Evolutionary conservation across 2,329 filamentous ascomycete species (phyloP).

Genomic region (Epichloe glyceriae): DNA sequence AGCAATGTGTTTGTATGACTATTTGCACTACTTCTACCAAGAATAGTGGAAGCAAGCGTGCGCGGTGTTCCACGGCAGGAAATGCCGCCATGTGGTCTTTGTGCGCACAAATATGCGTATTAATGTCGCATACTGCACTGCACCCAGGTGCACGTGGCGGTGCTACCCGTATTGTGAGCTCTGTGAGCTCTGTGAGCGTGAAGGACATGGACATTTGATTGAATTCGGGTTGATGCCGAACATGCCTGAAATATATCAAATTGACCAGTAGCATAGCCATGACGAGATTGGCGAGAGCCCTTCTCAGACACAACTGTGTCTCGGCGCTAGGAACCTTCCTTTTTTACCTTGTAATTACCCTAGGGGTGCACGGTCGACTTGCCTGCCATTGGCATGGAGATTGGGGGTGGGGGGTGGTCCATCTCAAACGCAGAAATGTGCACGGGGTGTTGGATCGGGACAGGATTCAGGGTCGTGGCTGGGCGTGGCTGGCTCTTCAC

Average conservation of each 20-base stretch:
- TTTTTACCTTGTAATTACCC: background rate
- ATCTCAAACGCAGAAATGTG: background rate
- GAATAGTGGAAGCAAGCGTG: background rate
- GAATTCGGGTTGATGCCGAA: too few species aligned
- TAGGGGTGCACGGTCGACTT: too few species aligned
- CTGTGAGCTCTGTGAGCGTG: too few species aligned
- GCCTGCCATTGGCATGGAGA: too few species aligned
- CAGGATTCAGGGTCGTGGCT: background rate
- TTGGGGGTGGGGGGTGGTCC: too few species aligned
- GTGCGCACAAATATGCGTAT: background rate
- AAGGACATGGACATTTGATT: too few species aligned
- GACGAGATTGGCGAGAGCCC: background rate
- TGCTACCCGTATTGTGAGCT: background rate
- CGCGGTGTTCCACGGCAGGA: background rate
- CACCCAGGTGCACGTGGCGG: background rate
- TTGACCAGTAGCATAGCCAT: background rate
- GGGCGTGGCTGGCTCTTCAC: background rate
- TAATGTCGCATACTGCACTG: background rate
- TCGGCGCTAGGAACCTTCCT: background rate
- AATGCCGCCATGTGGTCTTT: background rate
- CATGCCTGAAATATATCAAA: too few species aligned
- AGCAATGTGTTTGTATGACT: slow-evolving; percentile 1
- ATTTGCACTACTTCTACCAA: background rate
- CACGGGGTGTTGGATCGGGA: background rate
- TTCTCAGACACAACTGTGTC: background rate